Base-by-base conservation (phyloP, 306 rosid species). In the Sophora flavescens region DNA sequence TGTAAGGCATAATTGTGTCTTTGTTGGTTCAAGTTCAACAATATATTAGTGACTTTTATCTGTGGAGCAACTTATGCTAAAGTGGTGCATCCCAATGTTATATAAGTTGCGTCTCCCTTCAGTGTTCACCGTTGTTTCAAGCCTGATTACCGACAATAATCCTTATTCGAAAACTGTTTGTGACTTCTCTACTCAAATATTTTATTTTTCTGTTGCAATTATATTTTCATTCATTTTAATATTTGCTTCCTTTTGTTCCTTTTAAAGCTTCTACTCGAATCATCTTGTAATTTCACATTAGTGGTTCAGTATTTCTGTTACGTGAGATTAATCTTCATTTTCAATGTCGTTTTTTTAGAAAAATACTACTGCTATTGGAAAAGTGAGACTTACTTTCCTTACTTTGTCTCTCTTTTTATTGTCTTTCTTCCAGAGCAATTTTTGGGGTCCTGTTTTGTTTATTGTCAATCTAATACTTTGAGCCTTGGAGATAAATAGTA, bases 221-320 rank as follows among this genome's bases (percentile, higher is more conserved):
- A 8, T 70, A 58, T 50, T 35, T 70, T 39, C 26, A 17, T 22
- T 54, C 3, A 73, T 68, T 32, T 32, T 58, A 61, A 33, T 68
- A 22, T 18, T 17, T 32, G 22, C 52, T 62, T 69, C 39, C 28
- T 26, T 36, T 14, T 73, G 33, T 11, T 68, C 11, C 26, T 52
- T 44, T 59, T 52, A 51, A 68, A 59, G 16, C 12, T 74, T 59
- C 9, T 81, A 52, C 41, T 75, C 66, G 14, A 50, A 39, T 39
- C 32, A 3, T 62, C 15, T 52, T 68, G 59, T 48, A 35, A 14
- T 67, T 42, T 33, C 5, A 11, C 48, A 8, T 44, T 8, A 3
- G 42, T 38, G 42, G 45, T 9, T 53, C 41, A 7, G 35, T 68
- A 28, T 11, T 22, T 52, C 8, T 32, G 53, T 57, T 64, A 26